Evolutionary conservation across 1,284 basidiomycete genomes (phyloP).

Genomic region (Pseudozyma sp.): DNA sequence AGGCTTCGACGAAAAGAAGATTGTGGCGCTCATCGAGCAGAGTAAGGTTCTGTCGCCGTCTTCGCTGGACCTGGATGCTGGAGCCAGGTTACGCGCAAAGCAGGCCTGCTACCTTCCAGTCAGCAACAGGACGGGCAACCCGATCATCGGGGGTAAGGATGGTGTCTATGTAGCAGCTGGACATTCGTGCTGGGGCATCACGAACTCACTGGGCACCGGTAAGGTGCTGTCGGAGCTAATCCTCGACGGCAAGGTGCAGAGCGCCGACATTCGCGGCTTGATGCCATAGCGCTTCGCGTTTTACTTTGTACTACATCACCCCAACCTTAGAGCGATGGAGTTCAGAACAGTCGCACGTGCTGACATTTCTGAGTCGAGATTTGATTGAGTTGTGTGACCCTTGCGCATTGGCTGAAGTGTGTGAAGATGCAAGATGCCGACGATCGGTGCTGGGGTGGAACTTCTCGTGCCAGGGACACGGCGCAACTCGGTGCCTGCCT

Average conservation of each 20-base stretch:
- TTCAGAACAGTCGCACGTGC: too few species aligned
- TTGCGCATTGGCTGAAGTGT: too few species aligned
- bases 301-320: too few species aligned
- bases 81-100: slow-evolving; percentile 68
- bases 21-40: slow-evolving; percentile 70
- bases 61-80: slow-evolving; percentile 68
- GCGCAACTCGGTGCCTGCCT: too few species aligned
- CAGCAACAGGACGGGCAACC: slow-evolving; percentile 71
- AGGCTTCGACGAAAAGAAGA: slow-evolving; percentile 62
- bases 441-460: too few species aligned
- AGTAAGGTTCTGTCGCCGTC: slow-evolving; percentile 71
- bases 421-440: too few species aligned
- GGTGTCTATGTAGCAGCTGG: slow-evolving; percentile 72
- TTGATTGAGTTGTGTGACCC: too few species aligned
- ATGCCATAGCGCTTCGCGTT: slow-evolving; percentile 59
- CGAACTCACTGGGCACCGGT: slow-evolving; percentile 72
- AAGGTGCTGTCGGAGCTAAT: slow-evolving; percentile 73
- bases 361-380: too few species aligned
- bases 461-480: too few species aligned
- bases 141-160: slow-evolving; percentile 71
- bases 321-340: too few species aligned
- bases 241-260: slow-evolving; percentile 71
- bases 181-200: slow-evolving; percentile 72
- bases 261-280: slow-evolving; percentile 72
- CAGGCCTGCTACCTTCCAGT: slow-evolving; percentile 74